Percentiles rank a stretch among this genome's conserved stretches.
These are phyloP conservation scores for Colletotrichum sp. DNA, from an alignment of 2,329 filamentous ascomycete species.

Conservation along the genomic window DNA sequence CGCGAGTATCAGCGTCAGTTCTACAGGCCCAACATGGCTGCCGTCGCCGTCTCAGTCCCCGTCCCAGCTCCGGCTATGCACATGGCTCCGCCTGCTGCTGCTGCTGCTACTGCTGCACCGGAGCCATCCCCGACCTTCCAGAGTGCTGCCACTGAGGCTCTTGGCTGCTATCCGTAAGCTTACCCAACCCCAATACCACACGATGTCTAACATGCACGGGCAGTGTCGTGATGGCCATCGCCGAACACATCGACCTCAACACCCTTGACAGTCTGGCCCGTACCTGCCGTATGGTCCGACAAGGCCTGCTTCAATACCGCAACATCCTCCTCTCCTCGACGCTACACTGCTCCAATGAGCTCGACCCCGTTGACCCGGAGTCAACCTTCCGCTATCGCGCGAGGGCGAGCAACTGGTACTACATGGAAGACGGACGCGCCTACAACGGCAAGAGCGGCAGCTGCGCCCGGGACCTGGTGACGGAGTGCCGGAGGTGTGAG, in stretches of 20 bases:
- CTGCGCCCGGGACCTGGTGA: constrained; percentile 89
- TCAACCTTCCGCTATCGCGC: constrained; percentile 63
- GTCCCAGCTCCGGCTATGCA: not conserved
- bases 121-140: constrained; percentile 17
- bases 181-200: no score
- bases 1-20: not conserved
- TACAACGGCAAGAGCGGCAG: constrained; percentile 72
- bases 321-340: constrained; percentile 75
- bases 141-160: constrained; percentile 32
- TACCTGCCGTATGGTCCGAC: constrained; percentile 81
- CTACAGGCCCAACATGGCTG: not conserved
- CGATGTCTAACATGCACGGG: not conserved
- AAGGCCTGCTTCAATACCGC: constrained; percentile 80
- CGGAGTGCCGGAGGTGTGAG: constrained; percentile 79
- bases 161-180: constrained; percentile 41
- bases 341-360: constrained; percentile 80
- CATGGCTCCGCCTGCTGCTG: not conserved
- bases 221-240: constrained; percentile 80
- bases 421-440: constrained; percentile 61
- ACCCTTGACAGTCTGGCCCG: constrained; percentile 82
- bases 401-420: constrained; percentile 63
- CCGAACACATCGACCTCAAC: constrained; percentile 82
- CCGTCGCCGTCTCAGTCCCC: not conserved
- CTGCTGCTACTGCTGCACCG: not conserved
- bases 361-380: constrained; percentile 56